These are phyloP conservation scores for Sindora glabra DNA, from an alignment of 306 rosid species.

Conservation along the genomic window DNA sequence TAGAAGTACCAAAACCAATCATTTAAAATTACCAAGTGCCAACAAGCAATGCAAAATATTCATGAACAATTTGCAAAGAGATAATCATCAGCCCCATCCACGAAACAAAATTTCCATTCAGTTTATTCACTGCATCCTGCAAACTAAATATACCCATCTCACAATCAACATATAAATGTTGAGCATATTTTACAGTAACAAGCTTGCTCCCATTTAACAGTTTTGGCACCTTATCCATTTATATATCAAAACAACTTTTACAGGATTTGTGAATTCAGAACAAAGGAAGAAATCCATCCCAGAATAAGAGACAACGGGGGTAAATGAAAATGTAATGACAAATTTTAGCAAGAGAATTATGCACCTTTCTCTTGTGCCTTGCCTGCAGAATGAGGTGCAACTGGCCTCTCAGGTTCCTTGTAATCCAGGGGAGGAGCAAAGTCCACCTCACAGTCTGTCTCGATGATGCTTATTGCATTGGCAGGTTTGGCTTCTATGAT, in stretches of 20 bases:
- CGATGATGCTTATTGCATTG: constrained; percentile 84
- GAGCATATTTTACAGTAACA: neutral
- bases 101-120: neutral
- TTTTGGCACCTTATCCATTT: neutral
- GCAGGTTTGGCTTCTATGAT: constrained; percentile 85
- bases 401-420: constrained; percentile 85
- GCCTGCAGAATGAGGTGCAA: constrained; percentile 33
- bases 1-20: neutral
- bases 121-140: neutral
- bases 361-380: constrained; percentile 61
- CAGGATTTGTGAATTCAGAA: neutral
- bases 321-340: neutral
- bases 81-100: neutral
- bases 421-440: constrained; percentile 98
- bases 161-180: neutral
- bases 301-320: neutral
- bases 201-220: neutral
- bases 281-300: neutral
- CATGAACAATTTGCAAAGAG: neutral
- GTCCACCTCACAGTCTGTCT: constrained; percentile 99
- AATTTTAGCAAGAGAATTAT: neutral
- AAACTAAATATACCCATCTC: neutral
- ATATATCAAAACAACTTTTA: neutral
- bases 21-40: neutral
- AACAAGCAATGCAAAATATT: neutral